A percentile compares a stretch with the other conserved stretches of the same genome.
These are phyloP conservation scores for Torulaspora quercuum DNA, from an alignment of 805 yeast genomes.

Conservation along the genomic window DNA sequence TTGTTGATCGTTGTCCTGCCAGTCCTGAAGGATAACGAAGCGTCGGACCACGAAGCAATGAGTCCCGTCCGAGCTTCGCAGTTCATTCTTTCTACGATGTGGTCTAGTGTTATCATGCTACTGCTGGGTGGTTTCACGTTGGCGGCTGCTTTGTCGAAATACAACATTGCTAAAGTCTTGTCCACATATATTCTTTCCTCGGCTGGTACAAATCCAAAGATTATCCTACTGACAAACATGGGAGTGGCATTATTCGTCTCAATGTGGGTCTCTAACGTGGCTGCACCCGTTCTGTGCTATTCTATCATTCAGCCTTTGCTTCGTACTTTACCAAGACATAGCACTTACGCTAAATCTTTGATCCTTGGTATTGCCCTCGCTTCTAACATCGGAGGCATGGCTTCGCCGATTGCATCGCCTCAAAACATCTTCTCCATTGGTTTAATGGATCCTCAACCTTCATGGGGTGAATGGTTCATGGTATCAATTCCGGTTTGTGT, in stretches of 20 bases:
- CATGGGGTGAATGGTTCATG: constrained; percentile 94
- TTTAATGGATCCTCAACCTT: constrained; percentile 75
- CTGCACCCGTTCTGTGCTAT: constrained; percentile 91
- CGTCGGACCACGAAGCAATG: constrained; percentile 45
- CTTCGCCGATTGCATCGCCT: constrained; percentile 95
- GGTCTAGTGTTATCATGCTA: constrained; percentile 91
- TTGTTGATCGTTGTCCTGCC: constrained; percentile 69
- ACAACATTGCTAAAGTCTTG: constrained; percentile 78
- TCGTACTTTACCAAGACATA: constrained; percentile 74
- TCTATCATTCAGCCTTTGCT: constrained; percentile 88
- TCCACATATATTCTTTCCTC: constrained; percentile 77
- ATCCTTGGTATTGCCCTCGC: constrained; percentile 91
- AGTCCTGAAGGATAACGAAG: constrained; percentile 57
- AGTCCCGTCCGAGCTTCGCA: constrained; percentile 59
- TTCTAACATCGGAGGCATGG: constrained; percentile 93
- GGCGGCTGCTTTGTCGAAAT: constrained; percentile 92
- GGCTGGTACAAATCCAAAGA: constrained; percentile 83
- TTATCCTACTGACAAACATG: constrained; percentile 78
- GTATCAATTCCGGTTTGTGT: constrained; percentile 78
- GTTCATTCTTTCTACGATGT: constrained; percentile 81
- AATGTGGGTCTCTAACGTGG: constrained; percentile 96
- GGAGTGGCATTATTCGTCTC: constrained; percentile 78
- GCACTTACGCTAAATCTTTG: constrained; percentile 76
- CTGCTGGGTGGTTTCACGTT: constrained; percentile 90
- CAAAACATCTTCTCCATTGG: constrained; percentile 91